Percentiles rank a stretch among this genome's conserved stretches.
These are phyloP conservation scores for Speleostelium caveatum DNA, from an alignment of 78 protist species.

Conservation along the genomic window DNA sequence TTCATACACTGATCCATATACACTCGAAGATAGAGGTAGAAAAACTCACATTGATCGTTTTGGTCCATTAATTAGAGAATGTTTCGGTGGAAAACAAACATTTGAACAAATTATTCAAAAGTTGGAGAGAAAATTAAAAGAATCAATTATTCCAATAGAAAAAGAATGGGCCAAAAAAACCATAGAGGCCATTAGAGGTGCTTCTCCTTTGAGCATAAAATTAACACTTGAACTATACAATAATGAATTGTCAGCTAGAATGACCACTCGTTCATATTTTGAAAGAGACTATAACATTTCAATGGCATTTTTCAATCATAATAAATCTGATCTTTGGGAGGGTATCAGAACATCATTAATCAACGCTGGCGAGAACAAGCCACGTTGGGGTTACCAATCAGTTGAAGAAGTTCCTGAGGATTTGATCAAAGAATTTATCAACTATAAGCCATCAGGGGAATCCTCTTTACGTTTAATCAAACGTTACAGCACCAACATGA, in stretches of 20 bases:
- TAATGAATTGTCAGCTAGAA: background rate
- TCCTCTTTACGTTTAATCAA: background rate
- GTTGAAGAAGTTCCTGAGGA: conserved; percentile 30
- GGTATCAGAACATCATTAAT: conserved; percentile 33
- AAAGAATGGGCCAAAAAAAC: conserved; percentile 51
- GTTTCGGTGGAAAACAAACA: conserved; percentile 13
- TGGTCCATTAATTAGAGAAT: conserved; percentile 34
- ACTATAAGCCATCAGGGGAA: conserved; percentile 21
- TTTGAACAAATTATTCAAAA: conserved; percentile 35
- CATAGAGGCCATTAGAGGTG: conserved; percentile 17
- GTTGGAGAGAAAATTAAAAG: background rate
- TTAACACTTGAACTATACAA: conserved; percentile 13
- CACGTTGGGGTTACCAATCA: conserved; percentile 23
- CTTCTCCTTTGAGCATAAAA: conserved; percentile 51
- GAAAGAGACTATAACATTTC: conserved; percentile 51
- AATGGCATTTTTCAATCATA: conserved; percentile 13
- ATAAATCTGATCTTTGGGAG: conserved; percentile 61
- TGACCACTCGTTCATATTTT: background rate
- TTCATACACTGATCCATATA: conserved; percentile 4
- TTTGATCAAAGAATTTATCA: conserved; percentile 3
- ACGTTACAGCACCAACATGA: background rate
- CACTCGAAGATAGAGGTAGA: background rate
- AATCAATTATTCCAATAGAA: too few relatives aligned
- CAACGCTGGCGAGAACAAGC: conserved; percentile 1
- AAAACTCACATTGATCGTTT: conserved; percentile 5